Evolutionary conservation across 768 basidiomycete genomes (phyloP).

Genomic region (Kwoniella pini): DNA sequence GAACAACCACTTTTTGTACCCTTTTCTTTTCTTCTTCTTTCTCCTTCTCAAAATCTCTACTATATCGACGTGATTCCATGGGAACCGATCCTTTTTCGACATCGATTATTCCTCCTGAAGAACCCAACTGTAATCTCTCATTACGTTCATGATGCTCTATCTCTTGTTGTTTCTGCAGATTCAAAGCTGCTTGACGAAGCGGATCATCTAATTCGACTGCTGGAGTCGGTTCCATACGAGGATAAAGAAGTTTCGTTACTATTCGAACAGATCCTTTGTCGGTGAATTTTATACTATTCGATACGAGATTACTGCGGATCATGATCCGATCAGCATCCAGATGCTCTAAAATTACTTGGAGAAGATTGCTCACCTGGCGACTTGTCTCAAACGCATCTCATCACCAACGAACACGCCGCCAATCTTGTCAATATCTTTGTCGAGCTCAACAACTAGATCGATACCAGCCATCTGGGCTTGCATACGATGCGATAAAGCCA

Average conservation of each 20-base stretch:
- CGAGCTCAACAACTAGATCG: slow-evolving; percentile 68
- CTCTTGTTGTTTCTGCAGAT: slow-evolving; percentile 26
- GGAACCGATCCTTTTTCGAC: slow-evolving; percentile 41
- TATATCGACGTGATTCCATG: slow-evolving; percentile 26
- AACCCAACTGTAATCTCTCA: background rate
- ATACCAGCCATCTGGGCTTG: slow-evolving; percentile 56
- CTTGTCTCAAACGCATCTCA: slow-evolving; percentile 68
- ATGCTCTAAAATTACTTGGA: background rate
- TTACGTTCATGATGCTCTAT: slow-evolving; percentile 6
- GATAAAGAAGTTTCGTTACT: slow-evolving; percentile 61
- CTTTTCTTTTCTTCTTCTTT: slow-evolving; percentile 26
- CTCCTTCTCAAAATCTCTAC: slow-evolving; percentile 22
- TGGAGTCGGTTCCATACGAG: slow-evolving; percentile 54
- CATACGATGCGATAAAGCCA: slow-evolving; percentile 54
- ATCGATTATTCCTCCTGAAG: slow-evolving; percentile 18
- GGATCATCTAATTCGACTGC: slow-evolving; percentile 40
- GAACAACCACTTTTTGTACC: slow-evolving; percentile 59
- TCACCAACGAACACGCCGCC: slow-evolving; percentile 69
- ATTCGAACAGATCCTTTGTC: slow-evolving; percentile 63
- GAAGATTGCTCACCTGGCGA: slow-evolving; percentile 32
- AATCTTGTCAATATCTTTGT: slow-evolving; percentile 58
- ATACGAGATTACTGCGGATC: slow-evolving; percentile 72
- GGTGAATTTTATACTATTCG: slow-evolving; percentile 56
- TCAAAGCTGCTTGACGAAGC: slow-evolving; percentile 34
- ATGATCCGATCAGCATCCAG: background rate